A percentile compares a stretch with the other conserved stretches of the same genome.
Evolutionary conservation across 2,329 filamentous ascomycete species (phyloP).

Genomic region (Alternaria brassicicola): DNA sequence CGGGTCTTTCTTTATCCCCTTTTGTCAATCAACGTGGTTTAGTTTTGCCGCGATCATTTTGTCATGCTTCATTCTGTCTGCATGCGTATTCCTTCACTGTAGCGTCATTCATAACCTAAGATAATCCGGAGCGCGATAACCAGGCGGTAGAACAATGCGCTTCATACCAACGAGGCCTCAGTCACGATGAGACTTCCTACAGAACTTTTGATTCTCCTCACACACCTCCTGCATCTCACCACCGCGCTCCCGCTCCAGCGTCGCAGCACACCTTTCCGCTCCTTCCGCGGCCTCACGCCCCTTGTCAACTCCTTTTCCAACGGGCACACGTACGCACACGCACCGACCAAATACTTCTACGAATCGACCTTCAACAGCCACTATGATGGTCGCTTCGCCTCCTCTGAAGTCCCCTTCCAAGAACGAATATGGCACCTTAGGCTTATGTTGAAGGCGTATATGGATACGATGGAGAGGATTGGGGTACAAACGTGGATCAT

Average conservation of each 20-base stretch:
- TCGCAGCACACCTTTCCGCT: conserved; percentile 13
- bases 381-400: conserved; percentile 64
- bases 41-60: not conserved
- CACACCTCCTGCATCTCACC: not conserved
- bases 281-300: conserved; percentile 25
- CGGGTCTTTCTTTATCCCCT: not conserved
- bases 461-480: conserved; percentile 62
- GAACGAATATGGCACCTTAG: conserved; percentile 57
- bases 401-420: conserved; percentile 53
- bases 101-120: not conserved
- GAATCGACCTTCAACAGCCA: conserved; percentile 58
- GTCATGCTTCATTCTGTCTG: not conserved
- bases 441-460: conserved; percentile 61
- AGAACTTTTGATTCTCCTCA: conserved; percentile 1
- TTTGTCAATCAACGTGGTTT: not conserved
- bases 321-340: conserved; percentile 12
- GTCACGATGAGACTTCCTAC: conserved; percentile 8
- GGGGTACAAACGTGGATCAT: conserved; percentile 68
- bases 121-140: not conserved
- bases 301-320: conserved; percentile 26
- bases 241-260: conserved; percentile 14
- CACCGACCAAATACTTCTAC: conserved; percentile 43
- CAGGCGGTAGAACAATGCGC: conserved; percentile 6
- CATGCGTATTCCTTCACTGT: not conserved
- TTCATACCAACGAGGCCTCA: conserved; percentile 1